Base-by-base conservation (phyloP, 352 stramenopile species). In the Phytophthora vignae region DNA sequence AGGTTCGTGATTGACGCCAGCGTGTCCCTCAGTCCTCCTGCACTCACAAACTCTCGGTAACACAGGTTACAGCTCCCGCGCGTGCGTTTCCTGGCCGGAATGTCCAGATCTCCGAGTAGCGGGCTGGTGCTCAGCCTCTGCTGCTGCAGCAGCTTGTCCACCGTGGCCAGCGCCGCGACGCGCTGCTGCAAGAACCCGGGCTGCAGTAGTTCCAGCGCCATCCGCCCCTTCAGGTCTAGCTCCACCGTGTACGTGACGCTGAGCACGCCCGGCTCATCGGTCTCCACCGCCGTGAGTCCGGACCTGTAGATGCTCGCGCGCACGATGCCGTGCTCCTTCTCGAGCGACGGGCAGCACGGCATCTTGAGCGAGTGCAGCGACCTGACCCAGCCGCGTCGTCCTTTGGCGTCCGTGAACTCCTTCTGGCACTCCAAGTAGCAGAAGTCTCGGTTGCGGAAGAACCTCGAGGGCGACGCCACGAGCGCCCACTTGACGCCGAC, bases 401-500 rank as follows among this genome's bases (percentile, higher is more conserved):
- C 90, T 31, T 74, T 61, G 1, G 79, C 64, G 57, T 95, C 88
- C 4, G 69, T 82, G 64, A 96, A 95, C 59, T 96, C 87, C 50
- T 96, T 93, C 46, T 94, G 89, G 62, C 85, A 94, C 76, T 96
- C 88, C 36, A 96, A 74, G 70, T 92, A 96, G 68, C 89, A 96
- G 25, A 96, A 93, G 55, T 96, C 89, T 59, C 87, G 74, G 61
- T 91, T 88, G 14, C 87, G 76, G 50, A 94, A 96, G 52, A 93
- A 70, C 29, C 79, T 79, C 2, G 82, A 91, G 1, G 89, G 89
- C 7, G 85, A 90, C n/a, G 90, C 83, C 17, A 93, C 81, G 4
- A 91, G 82, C 7, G 82, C 90, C 89, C 88, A 95, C 72, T 96
- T 93, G 67, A 95, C 85, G 42, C 85, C 89, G 15, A 94, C 87